These are phyloP conservation scores for Euphorbia lathyris DNA, from an alignment of 345 rosid genomes.

Conservation along the genomic window DNA sequence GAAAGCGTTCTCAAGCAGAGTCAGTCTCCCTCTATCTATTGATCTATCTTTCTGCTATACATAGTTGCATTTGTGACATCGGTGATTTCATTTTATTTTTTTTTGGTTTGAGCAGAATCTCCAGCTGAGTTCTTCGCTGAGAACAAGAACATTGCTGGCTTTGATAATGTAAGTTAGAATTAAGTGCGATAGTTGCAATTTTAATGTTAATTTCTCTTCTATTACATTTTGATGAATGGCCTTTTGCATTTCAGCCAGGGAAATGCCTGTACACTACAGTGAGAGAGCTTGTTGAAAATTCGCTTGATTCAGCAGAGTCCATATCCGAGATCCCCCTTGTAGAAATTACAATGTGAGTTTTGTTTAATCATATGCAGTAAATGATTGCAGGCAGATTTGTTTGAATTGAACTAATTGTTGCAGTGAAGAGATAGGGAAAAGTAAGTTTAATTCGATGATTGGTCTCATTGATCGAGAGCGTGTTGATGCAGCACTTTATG, in stretches of 20 bases:
- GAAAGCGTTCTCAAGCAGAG: slow-evolving; percentile 91
- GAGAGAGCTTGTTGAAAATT: slow-evolving; percentile 89
- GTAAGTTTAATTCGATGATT: slow-evolving; percentile 89
- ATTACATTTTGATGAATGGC: slow-evolving; percentile 4
- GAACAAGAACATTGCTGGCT: slow-evolving; percentile 98
- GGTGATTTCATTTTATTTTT: not conserved
- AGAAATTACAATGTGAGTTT: slow-evolving; percentile 76
- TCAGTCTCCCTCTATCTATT: slow-evolving; percentile 20
- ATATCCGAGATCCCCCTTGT: slow-evolving; percentile 85
- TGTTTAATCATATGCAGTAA: not conserved
- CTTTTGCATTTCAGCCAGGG: slow-evolving; percentile 65
- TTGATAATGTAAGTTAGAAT: slow-evolving; percentile 65
- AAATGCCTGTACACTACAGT: slow-evolving; percentile 86
- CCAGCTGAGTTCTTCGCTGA: slow-evolving; percentile 99
- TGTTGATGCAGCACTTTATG: slow-evolving; percentile 72
- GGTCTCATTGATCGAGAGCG: slow-evolving; percentile 90
- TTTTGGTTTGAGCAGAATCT: slow-evolving; percentile 59
- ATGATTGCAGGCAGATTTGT: not conserved
- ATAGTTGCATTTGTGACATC: not conserved
- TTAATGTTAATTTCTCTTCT: not conserved
- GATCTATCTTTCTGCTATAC: not conserved
- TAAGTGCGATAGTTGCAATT: too few species aligned
- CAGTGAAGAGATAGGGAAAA: slow-evolving; percentile 87
- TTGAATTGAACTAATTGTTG: slow-evolving; percentile 23
- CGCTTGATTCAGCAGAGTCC: slow-evolving; percentile 93